Evolutionary conservation across 768 basidiomycete species (phyloP), one percentile per base, ranked within the genome.

Genomic region (Chiua virens): DNA sequence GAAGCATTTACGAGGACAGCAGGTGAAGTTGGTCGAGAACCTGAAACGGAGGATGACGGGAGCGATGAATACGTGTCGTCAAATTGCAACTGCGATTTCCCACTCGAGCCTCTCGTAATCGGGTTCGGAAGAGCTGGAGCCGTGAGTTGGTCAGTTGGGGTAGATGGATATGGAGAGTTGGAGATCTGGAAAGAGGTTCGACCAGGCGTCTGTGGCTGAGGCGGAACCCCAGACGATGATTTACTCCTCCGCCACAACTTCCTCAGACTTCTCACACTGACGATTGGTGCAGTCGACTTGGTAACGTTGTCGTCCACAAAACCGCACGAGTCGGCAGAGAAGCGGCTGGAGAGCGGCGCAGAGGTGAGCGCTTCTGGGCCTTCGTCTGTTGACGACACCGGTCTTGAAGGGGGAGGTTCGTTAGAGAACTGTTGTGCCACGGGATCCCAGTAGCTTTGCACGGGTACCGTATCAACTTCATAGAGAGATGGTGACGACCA

Each of bases 231-330:
- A 25, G 76, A 71, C 15, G 63, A 61, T 42, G 59, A 57, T 72
- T 79, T 82, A 58, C 85, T 87, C 77, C 79, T 88, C 59, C 87
- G 80, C 89, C 90, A 92, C 20, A 92, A 64, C 54, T 81, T 86
- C 68, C 81, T 86, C 61, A 92, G 79, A 52, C 78, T 79, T 67
- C 83, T 89, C 45, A 89, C 85, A 25, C 82, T 82, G 73, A 88
- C 86, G 38, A 91, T 69, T 1, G 85, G 82, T 28, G 80, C 35
- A 22, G 56, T 41, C 22, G 53, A 13, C 59, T 68, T 79, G 25
- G 64, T 40, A 51, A 58, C 64, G 17, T 59, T 57, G 21, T 65
- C 63, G 15, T 70, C 68, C 45, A 41, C 25, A 20, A 57, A 49
- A 39, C 74, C 74, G 4, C 78, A 65, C 0, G 90, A 92, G 62